Conservation (phyloP, 2,329 filamentous ascomycete species). For the Colletotrichum chrysophilum region DNA sequence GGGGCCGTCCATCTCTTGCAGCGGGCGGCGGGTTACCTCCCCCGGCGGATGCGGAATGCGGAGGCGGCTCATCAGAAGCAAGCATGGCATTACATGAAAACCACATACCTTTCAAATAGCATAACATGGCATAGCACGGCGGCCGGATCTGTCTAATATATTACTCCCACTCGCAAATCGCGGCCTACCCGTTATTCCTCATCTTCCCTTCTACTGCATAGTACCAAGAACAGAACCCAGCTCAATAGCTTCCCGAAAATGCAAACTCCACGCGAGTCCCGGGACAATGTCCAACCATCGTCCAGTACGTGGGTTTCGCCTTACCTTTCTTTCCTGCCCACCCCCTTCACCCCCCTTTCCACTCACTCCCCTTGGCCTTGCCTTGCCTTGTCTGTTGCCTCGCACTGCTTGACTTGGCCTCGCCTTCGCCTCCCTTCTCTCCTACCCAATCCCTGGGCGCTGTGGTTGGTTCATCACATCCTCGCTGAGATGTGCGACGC, state of each 20-base stretch:
- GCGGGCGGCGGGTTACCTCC: background rate
- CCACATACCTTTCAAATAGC: background rate
- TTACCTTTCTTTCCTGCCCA: background rate
- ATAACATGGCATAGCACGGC: background rate
- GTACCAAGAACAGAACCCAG: constrained; percentile 1
- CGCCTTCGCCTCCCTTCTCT: background rate
- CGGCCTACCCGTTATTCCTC: background rate
- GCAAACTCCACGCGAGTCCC: constrained; percentile 19
- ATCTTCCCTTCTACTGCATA: background rate
- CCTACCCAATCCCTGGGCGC: background rate
- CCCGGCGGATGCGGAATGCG: background rate
- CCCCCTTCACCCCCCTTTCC: background rate
- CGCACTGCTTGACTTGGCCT: background rate
- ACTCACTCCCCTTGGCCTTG: background rate
- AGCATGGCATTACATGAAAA: background rate
- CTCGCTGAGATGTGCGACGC: constrained; percentile 1
- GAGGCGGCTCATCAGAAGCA: background rate
- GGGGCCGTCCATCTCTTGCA: background rate
- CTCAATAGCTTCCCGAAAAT: constrained; percentile 13
- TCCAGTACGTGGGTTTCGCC: constrained; percentile 18
- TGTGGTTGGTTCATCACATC: constrained; percentile 11
- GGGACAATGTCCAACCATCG: constrained; percentile 11
- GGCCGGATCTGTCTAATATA: background rate
- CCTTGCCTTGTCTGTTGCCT: background rate
- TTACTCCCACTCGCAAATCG: constrained; percentile 5